A percentile compares a stretch with the other conserved stretches of the same genome.
Evolutionary conservation across 257 asterid genomes (phyloP).

Genomic region (Coffea canephora): DNA sequence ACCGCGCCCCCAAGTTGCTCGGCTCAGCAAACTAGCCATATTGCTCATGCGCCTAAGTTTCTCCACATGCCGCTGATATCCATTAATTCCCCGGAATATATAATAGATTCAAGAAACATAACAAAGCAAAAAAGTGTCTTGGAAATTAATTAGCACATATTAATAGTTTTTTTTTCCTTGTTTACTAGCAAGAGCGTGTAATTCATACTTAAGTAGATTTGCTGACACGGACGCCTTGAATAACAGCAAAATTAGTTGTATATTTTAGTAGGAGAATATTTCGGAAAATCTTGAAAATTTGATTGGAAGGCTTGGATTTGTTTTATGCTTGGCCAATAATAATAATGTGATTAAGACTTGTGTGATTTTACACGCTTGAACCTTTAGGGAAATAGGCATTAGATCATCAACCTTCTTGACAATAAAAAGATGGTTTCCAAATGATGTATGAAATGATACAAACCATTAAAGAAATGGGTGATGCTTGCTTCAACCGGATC

Average conservation of each 20-base stretch:
- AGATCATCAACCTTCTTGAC: constrained; percentile 6
- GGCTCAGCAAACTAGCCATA: constrained; percentile 31
- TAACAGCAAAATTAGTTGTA: constrained; percentile 7
- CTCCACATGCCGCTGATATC: constrained; percentile 34
- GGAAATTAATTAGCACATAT: no score
- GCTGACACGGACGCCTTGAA: background rate
- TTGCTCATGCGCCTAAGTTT: constrained; percentile 35
- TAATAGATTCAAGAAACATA: background rate
- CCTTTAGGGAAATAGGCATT: background rate
- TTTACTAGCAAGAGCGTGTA: background rate
- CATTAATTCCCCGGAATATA: background rate
- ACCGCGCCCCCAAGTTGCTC: constrained; percentile 19
- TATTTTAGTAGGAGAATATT: background rate
- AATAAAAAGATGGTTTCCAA: constrained; percentile 13
- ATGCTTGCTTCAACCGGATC: constrained; percentile 15
- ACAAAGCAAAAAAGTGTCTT: no score
- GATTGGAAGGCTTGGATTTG: background rate
- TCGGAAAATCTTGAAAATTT: background rate
- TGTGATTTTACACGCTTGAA: background rate
- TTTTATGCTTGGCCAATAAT: background rate
- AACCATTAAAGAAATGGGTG: background rate
- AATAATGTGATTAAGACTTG: background rate
- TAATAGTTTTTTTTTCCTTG: background rate
- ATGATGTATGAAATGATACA: background rate
- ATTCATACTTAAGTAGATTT: constrained; percentile 1